These are phyloP conservation scores for Arthrobotrys entomopaga DNA, from an alignment of 2,329 filamentous ascomycete genomes.

Conservation along the genomic window DNA sequence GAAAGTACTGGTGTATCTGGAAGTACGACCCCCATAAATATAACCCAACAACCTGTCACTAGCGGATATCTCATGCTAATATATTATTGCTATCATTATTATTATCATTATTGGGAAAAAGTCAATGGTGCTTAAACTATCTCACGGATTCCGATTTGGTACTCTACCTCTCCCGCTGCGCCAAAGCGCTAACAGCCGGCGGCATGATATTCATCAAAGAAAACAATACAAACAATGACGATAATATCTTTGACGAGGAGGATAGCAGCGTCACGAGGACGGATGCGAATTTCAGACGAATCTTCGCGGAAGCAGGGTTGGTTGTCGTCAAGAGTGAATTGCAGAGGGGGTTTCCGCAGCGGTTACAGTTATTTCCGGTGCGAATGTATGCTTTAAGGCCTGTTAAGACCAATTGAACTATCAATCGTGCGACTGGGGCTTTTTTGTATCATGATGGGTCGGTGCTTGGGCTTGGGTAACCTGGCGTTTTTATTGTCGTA, in stretches of 20 bases:
- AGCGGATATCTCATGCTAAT: too few species aligned
- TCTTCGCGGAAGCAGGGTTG: constrained; percentile 77
- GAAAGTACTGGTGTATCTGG: constrained; percentile 76
- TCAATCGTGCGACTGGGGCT: too few species aligned
- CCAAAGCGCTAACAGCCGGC: constrained; percentile 60
- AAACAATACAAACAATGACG: constrained; percentile 68
- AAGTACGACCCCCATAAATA: constrained; percentile 53
- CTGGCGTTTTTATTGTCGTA: too few species aligned
- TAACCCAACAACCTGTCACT: background rate
- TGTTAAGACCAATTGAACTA: background rate
- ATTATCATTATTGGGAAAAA: constrained; percentile 1
- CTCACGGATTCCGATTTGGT: constrained; percentile 79
- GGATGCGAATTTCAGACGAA: constrained; percentile 74
- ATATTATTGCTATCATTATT: too few species aligned
- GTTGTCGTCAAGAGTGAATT: constrained; percentile 75
- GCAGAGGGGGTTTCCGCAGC: constrained; percentile 76
- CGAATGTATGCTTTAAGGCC: constrained; percentile 80
- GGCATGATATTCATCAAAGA: constrained; percentile 80
- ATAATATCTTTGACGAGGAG: constrained; percentile 62
- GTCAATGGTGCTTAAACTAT: constrained; percentile 88
- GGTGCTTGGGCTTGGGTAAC: too few species aligned
- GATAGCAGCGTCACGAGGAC: constrained; percentile 81
- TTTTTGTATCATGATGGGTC: too few species aligned
- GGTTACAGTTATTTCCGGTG: constrained; percentile 74
- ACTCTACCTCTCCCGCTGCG: constrained; percentile 73